Percentiles rank a stretch among this genome's conserved stretches.
Conservation (phyloP, 1,284 basidiomycete species). For the Pterula multifida region DNA sequence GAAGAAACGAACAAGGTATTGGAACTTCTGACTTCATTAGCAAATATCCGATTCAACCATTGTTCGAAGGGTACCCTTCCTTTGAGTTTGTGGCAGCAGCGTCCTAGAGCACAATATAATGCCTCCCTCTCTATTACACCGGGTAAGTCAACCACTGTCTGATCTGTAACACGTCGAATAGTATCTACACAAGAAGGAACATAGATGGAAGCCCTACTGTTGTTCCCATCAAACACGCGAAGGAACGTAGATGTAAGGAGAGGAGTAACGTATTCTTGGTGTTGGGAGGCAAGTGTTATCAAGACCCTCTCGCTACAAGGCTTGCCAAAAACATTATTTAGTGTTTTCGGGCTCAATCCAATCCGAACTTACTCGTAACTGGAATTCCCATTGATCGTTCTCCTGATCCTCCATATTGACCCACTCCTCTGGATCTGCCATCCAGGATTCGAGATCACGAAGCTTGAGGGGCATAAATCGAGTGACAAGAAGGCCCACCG, state of each 20-base stretch:
- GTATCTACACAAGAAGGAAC: neutral
- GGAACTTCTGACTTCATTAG: constrained; percentile 43
- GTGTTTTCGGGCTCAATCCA: constrained; percentile 1
- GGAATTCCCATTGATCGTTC: constrained; percentile 81
- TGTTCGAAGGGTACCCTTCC: constrained; percentile 52
- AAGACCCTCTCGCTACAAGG: constrained; percentile 83
- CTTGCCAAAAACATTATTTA: constrained; percentile 24
- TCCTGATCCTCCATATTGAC: constrained; percentile 76
- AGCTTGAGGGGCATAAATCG: constrained; percentile 76
- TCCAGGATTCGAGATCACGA: constrained; percentile 68
- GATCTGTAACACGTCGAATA: constrained; percentile 23
- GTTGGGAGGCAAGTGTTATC: constrained; percentile 68
- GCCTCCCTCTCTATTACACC: constrained; percentile 75
- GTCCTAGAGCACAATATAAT: constrained; percentile 79
- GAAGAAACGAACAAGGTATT: constrained; percentile 27
- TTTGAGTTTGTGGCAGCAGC: constrained; percentile 62
- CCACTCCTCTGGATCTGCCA: constrained; percentile 85
- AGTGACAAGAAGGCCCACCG: constrained; percentile 68
- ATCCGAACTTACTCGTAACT: constrained; percentile 55
- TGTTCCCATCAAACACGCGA: constrained; percentile 24
- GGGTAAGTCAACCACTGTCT: constrained; percentile 42
- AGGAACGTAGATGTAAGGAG: constrained; percentile 47
- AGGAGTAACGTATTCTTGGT: constrained; percentile 61
- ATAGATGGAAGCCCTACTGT: constrained; percentile 43
- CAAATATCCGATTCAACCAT: constrained; percentile 51